phyloP scores from a whole-genome alignment of 2,329 filamentous ascomycete species.

The Aspergillus melleus region DNA sequence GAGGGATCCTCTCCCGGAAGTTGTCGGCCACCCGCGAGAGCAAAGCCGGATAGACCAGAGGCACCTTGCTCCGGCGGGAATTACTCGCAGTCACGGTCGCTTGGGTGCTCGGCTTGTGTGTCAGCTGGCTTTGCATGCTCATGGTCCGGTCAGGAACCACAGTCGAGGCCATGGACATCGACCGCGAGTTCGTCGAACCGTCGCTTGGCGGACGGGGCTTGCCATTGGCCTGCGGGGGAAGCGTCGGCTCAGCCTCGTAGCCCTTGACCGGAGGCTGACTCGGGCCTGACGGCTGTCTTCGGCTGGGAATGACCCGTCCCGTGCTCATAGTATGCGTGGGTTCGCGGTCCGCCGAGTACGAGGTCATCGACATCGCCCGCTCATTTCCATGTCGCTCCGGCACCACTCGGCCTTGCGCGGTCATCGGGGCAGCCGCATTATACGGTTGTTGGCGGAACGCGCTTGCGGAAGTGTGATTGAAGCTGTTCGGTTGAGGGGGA shows the following conservation, averaged over 20 bases:
- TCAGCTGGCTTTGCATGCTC: slow-evolving; percentile 56
- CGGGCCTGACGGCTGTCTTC: slow-evolving; percentile 60
- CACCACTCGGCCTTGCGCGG: slow-evolving; percentile 85
- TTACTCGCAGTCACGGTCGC: slow-evolving; percentile 58
- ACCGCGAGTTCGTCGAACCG: slow-evolving; percentile 53
- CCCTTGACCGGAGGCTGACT: slow-evolving; percentile 31
- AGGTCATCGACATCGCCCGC: slow-evolving; percentile 93
- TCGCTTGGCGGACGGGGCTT: slow-evolving; percentile 45
- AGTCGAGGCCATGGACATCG: slow-evolving; percentile 88
- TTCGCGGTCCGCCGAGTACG: slow-evolving; percentile 72
- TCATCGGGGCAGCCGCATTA: slow-evolving; percentile 66
- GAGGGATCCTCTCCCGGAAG: slow-evolving; percentile 83
- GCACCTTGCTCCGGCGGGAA: slow-evolving; percentile 65
- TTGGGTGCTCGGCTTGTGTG: slow-evolving; percentile 51
- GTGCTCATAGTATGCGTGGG: slow-evolving; percentile 83
- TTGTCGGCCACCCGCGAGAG: slow-evolving; percentile 91
- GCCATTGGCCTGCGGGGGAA: slow-evolving; percentile 42
- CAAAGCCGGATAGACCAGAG: slow-evolving; percentile 89
- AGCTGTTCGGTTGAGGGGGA: slow-evolving; percentile 61
- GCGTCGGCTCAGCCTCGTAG: slow-evolving; percentile 51
- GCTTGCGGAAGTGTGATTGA: slow-evolving; percentile 68
- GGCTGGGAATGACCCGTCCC: slow-evolving; percentile 82
- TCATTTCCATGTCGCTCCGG: slow-evolving; percentile 92
- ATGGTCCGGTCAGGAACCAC: slow-evolving; percentile 60
- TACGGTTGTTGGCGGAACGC: slow-evolving; percentile 78